phyloP scores from a whole-genome alignment of 495 filamentous ascomycete genomes.

The Aspergillus affinis region DNA sequence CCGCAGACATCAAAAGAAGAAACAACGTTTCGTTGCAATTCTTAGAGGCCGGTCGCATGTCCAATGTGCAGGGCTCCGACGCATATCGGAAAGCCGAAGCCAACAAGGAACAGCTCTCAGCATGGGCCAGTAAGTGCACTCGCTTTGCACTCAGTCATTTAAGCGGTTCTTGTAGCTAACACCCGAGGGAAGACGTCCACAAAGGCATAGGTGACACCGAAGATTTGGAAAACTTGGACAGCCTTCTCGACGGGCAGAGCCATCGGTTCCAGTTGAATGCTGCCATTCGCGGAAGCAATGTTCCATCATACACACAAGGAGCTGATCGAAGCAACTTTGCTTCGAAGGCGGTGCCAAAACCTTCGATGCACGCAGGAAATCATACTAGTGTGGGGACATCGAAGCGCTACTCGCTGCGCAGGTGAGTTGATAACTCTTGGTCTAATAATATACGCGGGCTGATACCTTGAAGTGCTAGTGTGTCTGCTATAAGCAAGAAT shows the following conservation, averaged over 20 bases:
- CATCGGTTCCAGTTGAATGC: conserved; percentile 31
- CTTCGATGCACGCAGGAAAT: neutral
- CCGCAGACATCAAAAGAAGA: conserved; percentile 19
- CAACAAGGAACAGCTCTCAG: conserved; percentile 21
- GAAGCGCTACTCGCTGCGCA: neutral
- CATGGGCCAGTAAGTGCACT: conserved; percentile 33
- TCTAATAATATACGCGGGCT: neutral
- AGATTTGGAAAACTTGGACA: conserved; percentile 30
- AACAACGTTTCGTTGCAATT: conserved; percentile 13
- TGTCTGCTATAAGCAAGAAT: neutral
- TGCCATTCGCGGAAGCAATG: conserved; percentile 12
- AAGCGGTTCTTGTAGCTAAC: neutral
- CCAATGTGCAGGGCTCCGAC: conserved; percentile 24
- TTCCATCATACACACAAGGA: conserved; percentile 2
- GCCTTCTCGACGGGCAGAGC: conserved; percentile 35
- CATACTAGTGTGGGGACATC: neutral
- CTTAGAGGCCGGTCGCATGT: conserved; percentile 24
- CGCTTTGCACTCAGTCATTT: neutral
- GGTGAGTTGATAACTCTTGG: neutral
- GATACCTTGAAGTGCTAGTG: neutral
- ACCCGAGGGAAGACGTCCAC: conserved; percentile 24
- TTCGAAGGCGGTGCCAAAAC: neutral
- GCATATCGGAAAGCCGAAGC: conserved; percentile 20
- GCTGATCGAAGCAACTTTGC: neutral
- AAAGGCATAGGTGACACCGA: conserved; percentile 26